These are phyloP conservation scores for Coniophora puteana DNA, from an alignment of 1,284 basidiomycete species.

Conservation along the genomic window DNA sequence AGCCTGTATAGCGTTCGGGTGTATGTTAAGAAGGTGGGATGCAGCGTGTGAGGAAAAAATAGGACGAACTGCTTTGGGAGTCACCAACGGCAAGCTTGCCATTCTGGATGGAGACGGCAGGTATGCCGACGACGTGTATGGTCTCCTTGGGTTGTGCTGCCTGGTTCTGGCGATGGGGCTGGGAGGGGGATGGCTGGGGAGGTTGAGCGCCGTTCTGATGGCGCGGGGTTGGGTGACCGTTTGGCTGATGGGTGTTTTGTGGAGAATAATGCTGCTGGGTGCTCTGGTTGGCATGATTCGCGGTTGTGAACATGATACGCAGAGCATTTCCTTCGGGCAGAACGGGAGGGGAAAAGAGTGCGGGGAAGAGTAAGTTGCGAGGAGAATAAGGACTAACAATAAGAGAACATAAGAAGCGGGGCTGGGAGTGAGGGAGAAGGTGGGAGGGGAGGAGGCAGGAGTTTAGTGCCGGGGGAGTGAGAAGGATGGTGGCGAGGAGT, in stretches of 20 bases:
- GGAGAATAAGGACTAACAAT: conserved; percentile 9
- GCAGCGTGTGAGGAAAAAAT: conserved; percentile 12
- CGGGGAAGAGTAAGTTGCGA: conserved; percentile 5
- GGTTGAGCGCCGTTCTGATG: conserved; percentile 8
- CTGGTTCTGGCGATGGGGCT: conserved; percentile 19
- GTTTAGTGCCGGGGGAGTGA: neutral
- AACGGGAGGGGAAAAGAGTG: conserved; percentile 20
- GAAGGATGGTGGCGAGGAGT: conserved; percentile 2
- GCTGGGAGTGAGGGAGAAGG: conserved; percentile 9
- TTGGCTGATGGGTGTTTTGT: conserved; percentile 17
- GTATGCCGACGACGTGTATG: conserved; percentile 63
- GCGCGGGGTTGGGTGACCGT: conserved; percentile 10
- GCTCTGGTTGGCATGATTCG: conserved; percentile 49
- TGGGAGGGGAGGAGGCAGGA: conserved; percentile 8
- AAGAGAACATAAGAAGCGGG: conserved; percentile 24
- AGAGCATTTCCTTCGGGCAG: conserved; percentile 46
- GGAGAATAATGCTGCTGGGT: conserved; percentile 22
- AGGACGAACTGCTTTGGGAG: conserved; percentile 59
- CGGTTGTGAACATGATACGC: conserved; percentile 61
- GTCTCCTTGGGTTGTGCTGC: conserved; percentile 44
- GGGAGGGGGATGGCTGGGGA: conserved; percentile 16
- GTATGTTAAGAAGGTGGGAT: conserved; percentile 7
- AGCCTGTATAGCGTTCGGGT: conserved; percentile 33
- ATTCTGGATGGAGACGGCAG: conserved; percentile 66
- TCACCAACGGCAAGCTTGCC: conserved; percentile 67